These are phyloP conservation scores for Cardamine chenopodiifolia DNA, from an alignment of 345 rosid species.

Conservation along the genomic window DNA sequence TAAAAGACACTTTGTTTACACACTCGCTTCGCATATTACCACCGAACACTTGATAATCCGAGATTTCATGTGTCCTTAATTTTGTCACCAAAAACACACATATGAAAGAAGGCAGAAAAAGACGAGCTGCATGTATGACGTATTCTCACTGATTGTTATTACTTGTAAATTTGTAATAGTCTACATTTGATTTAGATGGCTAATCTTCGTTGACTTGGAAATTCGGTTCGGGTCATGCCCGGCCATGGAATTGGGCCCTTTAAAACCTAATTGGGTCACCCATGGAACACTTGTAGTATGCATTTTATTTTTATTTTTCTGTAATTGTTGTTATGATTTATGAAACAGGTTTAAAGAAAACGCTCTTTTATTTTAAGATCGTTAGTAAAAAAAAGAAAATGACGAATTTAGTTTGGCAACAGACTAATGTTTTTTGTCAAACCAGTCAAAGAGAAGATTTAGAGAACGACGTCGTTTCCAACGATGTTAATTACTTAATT, in stretches of 20 bases:
- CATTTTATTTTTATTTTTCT: no score
- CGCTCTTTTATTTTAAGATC: no score
- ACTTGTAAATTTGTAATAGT: neutral
- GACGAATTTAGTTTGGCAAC: no score
- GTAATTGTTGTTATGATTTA: no score
- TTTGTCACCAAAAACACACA: neutral
- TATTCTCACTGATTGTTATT: neutral
- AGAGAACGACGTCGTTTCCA: neutral
- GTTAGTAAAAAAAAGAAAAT: no score
- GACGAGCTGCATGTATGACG: no score
- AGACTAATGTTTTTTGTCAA: neutral
- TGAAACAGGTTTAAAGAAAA: neutral
- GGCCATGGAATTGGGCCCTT: neutral
- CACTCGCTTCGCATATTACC: neutral
- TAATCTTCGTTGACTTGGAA: neutral
- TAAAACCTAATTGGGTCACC: neutral
- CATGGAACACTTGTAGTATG: neutral
- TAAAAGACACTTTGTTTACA: neutral
- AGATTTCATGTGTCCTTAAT: neutral
- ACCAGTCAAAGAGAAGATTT: neutral
- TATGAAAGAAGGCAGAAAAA: neutral
- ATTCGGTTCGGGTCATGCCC: neutral
- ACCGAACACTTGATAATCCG: neutral
- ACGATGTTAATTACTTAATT: neutral
- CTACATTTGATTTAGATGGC: neutral